Percentiles rank a stretch among this genome's conserved stretches.
Conservation (phyloP, 202 grass and related monocot species). For the Panicum hallii region DNA sequence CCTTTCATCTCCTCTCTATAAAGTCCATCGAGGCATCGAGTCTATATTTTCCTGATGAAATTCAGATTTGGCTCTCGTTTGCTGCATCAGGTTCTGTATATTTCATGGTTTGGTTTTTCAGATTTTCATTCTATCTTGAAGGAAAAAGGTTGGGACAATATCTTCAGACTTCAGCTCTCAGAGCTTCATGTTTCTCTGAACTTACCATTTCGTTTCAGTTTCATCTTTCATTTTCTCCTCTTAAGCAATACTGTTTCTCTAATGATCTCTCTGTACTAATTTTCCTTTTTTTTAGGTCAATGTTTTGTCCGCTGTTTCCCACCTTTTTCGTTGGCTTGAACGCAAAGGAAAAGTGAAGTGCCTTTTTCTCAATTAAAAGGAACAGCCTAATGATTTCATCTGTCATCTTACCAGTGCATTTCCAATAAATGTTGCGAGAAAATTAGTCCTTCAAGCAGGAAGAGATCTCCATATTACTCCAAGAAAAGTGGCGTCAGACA, state of each 20-base stretch:
- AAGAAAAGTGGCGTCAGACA: slow-evolving; percentile 27
- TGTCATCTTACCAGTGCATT: slow-evolving; percentile 16
- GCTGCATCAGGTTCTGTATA: not conserved
- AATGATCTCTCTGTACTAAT: not conserved
- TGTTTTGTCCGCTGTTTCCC: not conserved
- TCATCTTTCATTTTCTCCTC: not conserved
- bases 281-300: not conserved
- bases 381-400: slow-evolving; percentile 31
- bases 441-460: not conserved
- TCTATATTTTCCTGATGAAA: not conserved
- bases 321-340: slow-evolving; percentile 11
- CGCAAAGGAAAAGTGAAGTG: not conserved
- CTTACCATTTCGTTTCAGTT: not conserved
- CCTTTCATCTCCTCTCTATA: not conserved
- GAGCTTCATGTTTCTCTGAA: not conserved
- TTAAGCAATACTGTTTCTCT: not conserved
- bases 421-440: slow-evolving; percentile 10
- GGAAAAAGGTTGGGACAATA: not conserved
- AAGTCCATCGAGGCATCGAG: not conserved
- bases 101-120: not conserved
- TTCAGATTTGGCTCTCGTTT: not conserved
- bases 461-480: slow-evolving; percentile 33
- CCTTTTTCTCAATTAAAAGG: slow-evolving; percentile 26
- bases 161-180: not conserved
- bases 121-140: not conserved